Evolutionary conservation across 306 rosid species (phyloP), one percentile per base, ranked within the genome.

Genomic region (Malus sylvestris): DNA sequence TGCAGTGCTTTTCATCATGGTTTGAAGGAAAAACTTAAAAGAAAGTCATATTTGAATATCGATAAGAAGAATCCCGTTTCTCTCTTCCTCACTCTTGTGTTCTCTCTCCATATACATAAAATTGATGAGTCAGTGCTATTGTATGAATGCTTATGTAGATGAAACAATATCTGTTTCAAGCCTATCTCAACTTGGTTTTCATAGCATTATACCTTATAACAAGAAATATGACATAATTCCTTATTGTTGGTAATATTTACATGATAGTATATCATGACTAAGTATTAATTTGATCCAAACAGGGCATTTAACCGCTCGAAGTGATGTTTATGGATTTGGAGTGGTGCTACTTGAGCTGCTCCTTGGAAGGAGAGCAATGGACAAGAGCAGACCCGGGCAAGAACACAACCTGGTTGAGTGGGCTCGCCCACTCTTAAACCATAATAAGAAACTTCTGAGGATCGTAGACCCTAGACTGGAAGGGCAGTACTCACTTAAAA

Each of bases 281-380:
- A 82, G 69, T 76, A 67, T 71, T 22, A 18, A 57, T 14, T 82
- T 66, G 51, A 81, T 81, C 18, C 73, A 49, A 70, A 75, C 95
- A 93, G 98, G 98, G 71, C 98, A 93, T 91, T 81, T 93, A 79
- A 93, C 98, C 1, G 96, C 98, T 78, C 87, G 98, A 72, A 93
- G 98, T 20, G 98, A 93, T 83, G 93, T 93, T 55, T 93, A 93
- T 77, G 98, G 98, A 77, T 93, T 91, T 76, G 98, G 98, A 81
- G 98, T 93, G 8, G 96, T 93, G 72, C 86, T 93, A 14, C 98
- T 93, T 59, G 98, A 93, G 88, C 59, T 93, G 89, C 98, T 93
- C 44, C 89, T 93, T 53, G 98, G 98, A 78, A 86, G 91, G 72
- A 89, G 85, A 83, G 96, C 98, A 42, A 83, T 93, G 84, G 98